Conservation (phyloP, 306 rosid genomes). For the Herpetospermum pedunculosum region DNA sequence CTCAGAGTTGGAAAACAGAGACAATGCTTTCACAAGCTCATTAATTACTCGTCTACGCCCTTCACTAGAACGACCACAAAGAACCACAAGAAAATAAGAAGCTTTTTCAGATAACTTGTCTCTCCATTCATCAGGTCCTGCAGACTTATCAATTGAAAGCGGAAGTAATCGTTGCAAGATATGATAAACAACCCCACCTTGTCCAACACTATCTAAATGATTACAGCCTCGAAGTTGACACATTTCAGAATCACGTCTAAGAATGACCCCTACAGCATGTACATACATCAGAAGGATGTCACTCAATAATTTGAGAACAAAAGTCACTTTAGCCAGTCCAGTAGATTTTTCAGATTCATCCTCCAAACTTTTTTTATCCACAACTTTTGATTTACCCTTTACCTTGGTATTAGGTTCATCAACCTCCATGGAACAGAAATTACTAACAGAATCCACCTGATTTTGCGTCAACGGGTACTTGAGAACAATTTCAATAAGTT, state of each 20-base stretch:
- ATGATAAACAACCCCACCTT: constrained; percentile 68
- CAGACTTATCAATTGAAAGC: constrained; percentile 68
- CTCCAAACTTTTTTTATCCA: constrained; percentile 42
- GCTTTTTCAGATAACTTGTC: constrained; percentile 87
- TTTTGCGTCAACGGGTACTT: constrained; percentile 52
- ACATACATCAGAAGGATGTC: constrained; percentile 93
- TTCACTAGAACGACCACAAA: constrained; percentile 92
- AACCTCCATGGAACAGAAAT: constrained; percentile 63
- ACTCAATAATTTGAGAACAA: constrained; percentile 85
- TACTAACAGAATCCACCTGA: constrained; percentile 39
- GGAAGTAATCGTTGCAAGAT: constrained; percentile 70
- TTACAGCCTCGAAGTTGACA: constrained; percentile 67
- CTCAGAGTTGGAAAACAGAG: constrained; percentile 48
- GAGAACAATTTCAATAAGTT: constrained; percentile 86
- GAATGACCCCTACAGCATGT: constrained; percentile 86
- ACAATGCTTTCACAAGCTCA: constrained; percentile 77
- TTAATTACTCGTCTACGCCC: constrained; percentile 82
- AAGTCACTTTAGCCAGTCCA: constrained; percentile 86
- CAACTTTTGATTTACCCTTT: constrained; percentile 93
- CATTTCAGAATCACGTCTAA: constrained; percentile 82
- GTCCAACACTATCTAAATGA: constrained; percentile 51
- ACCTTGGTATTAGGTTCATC: constrained; percentile 84
- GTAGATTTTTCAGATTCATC: constrained; percentile 77
- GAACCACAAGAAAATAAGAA: constrained; percentile 81
- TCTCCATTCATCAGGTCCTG: constrained; percentile 98